Conservation (phyloP, 345 rosid species). For the Dipteronia dyeriana region DNA sequence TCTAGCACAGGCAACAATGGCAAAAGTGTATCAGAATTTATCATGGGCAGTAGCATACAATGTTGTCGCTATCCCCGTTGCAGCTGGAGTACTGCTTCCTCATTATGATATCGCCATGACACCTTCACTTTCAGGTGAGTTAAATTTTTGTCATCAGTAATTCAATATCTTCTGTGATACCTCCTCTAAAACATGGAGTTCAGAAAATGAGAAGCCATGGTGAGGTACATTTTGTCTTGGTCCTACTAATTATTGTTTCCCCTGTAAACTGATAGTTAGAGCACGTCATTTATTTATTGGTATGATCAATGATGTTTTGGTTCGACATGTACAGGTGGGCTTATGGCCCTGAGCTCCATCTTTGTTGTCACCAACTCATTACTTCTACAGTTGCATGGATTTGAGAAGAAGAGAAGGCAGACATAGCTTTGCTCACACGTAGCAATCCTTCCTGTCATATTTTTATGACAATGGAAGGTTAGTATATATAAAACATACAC, state of each 20-base stretch:
- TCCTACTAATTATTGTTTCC: constrained; percentile 1
- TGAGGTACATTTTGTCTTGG: neutral
- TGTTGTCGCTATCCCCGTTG: constrained; percentile 77
- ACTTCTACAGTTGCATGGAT: constrained; percentile 64
- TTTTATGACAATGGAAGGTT: no score
- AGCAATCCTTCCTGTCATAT: no score
- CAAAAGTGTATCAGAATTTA: constrained; percentile 85
- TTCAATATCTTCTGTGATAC: neutral
- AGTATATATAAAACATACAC: no score
- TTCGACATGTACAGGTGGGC: constrained; percentile 61
- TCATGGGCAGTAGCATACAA: constrained; percentile 92
- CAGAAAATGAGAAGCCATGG: neutral
- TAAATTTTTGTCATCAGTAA: neutral
- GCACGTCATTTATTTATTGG: neutral
- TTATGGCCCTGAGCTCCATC: constrained; percentile 93
- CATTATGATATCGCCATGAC: constrained; percentile 85
- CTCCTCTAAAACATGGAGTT: neutral
- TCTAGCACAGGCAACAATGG: constrained; percentile 88
- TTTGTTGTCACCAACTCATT: constrained; percentile 86
- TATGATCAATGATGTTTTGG: neutral
- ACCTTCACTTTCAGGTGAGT: constrained; percentile 83
- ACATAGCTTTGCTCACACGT: neutral
- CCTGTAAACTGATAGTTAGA: neutral
- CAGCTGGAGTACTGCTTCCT: constrained; percentile 88
- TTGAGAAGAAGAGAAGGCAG: constrained; percentile 33